Conservation (phyloP, 345 rosid genomes). For the Clarkia xantiana region DNA sequence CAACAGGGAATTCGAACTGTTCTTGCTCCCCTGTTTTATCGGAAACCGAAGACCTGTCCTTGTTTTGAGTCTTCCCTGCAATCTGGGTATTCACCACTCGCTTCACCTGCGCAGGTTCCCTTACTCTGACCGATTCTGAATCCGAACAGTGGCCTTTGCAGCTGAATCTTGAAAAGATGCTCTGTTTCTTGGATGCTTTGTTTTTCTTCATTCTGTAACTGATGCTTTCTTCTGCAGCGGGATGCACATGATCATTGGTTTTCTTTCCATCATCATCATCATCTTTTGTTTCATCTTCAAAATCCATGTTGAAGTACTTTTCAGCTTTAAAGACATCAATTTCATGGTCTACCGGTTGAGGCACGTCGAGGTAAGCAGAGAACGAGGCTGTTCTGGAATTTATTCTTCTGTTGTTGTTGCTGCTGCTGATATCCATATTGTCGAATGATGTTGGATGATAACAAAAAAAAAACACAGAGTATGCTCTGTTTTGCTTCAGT, state of each 20-base stretch:
- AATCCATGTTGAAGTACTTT: not conserved
- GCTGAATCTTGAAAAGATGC: constrained; percentile 1
- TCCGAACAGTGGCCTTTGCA: not conserved
- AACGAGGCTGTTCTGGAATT: constrained; percentile 1
- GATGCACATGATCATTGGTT: not conserved
- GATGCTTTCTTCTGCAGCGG: not conserved
- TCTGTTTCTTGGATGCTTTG: not conserved
- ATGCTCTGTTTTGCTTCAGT: too few species aligned
- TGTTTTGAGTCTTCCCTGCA: not conserved
- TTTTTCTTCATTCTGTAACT: not conserved
- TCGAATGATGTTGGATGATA: not conserved
- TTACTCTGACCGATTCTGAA: not conserved
- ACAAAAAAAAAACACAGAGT: not conserved
- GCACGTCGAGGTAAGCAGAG: not conserved
- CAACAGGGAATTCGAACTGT: not conserved
- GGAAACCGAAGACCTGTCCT: not conserved
- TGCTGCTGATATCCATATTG: not conserved
- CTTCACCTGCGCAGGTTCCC: not conserved
- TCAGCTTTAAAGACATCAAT: constrained; percentile 1
- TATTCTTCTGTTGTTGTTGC: too few species aligned
- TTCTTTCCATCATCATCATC: not conserved
- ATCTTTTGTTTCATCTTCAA: too few species aligned
- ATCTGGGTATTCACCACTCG: not conserved
- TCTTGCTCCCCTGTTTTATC: not conserved
- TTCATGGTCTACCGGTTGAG: not conserved